A percentile compares a stretch with the other conserved stretches of the same genome.
Evolutionary conservation across 306 rosid species (phyloP).

Genomic region (Fragaria nilgerrensis): DNA sequence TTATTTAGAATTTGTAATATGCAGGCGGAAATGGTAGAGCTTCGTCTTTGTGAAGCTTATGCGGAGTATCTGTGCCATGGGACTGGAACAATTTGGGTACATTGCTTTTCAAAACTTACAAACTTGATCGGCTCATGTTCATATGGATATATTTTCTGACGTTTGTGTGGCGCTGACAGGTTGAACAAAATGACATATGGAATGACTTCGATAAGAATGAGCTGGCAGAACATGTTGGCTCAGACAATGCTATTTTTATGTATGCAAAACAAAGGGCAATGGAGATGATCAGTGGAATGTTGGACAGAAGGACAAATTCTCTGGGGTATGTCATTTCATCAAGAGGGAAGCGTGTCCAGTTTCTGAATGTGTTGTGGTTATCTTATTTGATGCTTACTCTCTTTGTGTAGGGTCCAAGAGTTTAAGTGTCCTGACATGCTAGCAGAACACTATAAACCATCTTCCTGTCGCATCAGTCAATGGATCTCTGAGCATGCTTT

Average conservation of each 20-base stretch:
- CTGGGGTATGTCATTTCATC: slow-evolving; percentile 51
- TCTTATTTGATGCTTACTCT: slow-evolving; percentile 3
- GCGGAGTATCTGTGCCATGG: slow-evolving; percentile 74
- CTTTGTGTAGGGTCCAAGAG: slow-evolving; percentile 63
- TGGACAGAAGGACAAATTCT: slow-evolving; percentile 55
- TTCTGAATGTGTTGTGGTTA: neutral
- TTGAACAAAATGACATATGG: slow-evolving; percentile 60
- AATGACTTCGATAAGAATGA: slow-evolving; percentile 38
- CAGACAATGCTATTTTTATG: slow-evolving; percentile 37
- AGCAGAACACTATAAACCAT: slow-evolving; percentile 64
- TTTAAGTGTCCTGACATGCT: slow-evolving; percentile 70
- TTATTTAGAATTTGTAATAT: slow-evolving; percentile 18
- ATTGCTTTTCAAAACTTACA: slow-evolving; percentile 27
- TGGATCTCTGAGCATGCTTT: slow-evolving; percentile 59
- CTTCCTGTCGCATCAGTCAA: slow-evolving; percentile 53
- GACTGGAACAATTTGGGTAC: slow-evolving; percentile 71
- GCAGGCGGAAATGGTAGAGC: slow-evolving; percentile 57
- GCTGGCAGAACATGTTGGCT: slow-evolving; percentile 33
- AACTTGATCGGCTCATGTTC: neutral
- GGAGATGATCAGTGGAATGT: slow-evolving; percentile 42
- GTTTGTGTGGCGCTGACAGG: slow-evolving; percentile 42
- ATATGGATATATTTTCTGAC: neutral
- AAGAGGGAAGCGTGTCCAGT: slow-evolving; percentile 16
- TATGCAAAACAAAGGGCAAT: slow-evolving; percentile 58
- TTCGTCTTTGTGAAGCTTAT: slow-evolving; percentile 55